phyloP scores from a whole-genome alignment of 2,329 filamentous ascomycete species.

The Fusarium chaquense region DNA sequence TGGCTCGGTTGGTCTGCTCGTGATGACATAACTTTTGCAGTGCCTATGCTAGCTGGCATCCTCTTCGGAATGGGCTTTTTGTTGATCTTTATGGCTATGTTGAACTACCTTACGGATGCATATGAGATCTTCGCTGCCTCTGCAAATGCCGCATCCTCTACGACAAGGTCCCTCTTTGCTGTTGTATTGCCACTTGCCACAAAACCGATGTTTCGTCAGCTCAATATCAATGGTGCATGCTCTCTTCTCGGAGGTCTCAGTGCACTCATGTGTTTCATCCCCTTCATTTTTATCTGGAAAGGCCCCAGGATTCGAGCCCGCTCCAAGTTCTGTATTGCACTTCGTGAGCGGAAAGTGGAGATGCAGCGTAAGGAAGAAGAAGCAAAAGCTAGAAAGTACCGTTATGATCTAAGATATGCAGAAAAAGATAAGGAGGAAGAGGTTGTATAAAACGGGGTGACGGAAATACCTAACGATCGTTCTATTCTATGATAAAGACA shows the following conservation, averaged over 20 bases:
- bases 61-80: conserved; percentile 72
- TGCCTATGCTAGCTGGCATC: conserved; percentile 70
- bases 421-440: conserved; percentile 34
- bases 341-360: conserved; percentile 64
- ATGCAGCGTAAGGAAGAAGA: conserved; percentile 57
- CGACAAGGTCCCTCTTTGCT: conserved; percentile 91
- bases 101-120: conserved; percentile 76
- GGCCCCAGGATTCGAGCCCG: conserved; percentile 66
- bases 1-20: conserved; percentile 72
- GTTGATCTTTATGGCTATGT: conserved; percentile 72
- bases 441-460: conserved; percentile 2
- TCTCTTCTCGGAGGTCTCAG: conserved; percentile 65
- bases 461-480: background rate
- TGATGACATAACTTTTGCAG: conserved; percentile 61
- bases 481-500: conserved; percentile 1
- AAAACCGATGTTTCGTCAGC: conserved; percentile 60
- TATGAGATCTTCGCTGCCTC: conserved; percentile 76
- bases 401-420: conserved; percentile 40
- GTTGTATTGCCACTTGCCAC: conserved; percentile 74
- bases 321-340: conserved; percentile 71
- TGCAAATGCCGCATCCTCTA: conserved; percentile 87
- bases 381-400: conserved; percentile 48
- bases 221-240: conserved; percentile 64
- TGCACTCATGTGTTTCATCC: conserved; percentile 63
- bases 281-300: conserved; percentile 67